phyloP scores from a whole-genome alignment of 495 filamentous ascomycete species.

The Xylaria intraflava region DNA sequence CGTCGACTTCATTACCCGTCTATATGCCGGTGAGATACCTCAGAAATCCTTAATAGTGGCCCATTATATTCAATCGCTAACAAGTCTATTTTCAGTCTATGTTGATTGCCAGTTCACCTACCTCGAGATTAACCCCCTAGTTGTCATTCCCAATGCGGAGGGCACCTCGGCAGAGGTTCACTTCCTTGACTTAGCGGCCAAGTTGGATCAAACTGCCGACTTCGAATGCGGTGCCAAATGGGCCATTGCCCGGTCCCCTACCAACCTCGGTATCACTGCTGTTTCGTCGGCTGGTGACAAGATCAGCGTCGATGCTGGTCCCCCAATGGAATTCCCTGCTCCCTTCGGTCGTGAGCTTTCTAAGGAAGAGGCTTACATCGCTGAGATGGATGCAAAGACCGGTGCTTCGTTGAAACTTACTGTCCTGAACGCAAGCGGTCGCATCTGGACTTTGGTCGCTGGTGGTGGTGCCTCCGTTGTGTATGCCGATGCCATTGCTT shows the following conservation, averaged over 20 bases:
- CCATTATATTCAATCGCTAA: neutral
- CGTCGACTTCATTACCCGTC: constrained; percentile 89
- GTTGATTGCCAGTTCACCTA: constrained; percentile 99
- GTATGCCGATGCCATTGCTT: constrained; percentile 98
- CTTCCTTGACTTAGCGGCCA: constrained; percentile 97
- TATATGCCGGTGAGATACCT: constrained; percentile 16
- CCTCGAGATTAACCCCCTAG: constrained; percentile 98
- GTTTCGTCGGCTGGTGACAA: constrained; percentile 56
- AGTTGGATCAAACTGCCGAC: constrained; percentile 98
- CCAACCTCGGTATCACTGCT: constrained; percentile 70
- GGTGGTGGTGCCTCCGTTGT: constrained; percentile 99
- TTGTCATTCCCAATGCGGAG: constrained; percentile 91
- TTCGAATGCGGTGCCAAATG: constrained; percentile 99
- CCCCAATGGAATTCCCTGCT: constrained; percentile 97
- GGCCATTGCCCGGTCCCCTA: constrained; percentile 86
- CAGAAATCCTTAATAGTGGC: neutral
- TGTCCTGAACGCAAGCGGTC: constrained; percentile 82
- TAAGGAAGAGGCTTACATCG: constrained; percentile 98
- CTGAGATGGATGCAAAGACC: constrained; percentile 97
- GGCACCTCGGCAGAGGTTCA: constrained; percentile 88
- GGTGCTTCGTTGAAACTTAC: constrained; percentile 98
- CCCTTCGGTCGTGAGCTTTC: constrained; percentile 96
- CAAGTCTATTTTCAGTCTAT: constrained; percentile 54
- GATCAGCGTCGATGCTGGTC: constrained; percentile 92
- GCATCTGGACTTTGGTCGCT: constrained; percentile 96